Evolutionary conservation across 805 yeast species (phyloP).

Genomic region (Isabelozyma pseudorhagii): DNA sequence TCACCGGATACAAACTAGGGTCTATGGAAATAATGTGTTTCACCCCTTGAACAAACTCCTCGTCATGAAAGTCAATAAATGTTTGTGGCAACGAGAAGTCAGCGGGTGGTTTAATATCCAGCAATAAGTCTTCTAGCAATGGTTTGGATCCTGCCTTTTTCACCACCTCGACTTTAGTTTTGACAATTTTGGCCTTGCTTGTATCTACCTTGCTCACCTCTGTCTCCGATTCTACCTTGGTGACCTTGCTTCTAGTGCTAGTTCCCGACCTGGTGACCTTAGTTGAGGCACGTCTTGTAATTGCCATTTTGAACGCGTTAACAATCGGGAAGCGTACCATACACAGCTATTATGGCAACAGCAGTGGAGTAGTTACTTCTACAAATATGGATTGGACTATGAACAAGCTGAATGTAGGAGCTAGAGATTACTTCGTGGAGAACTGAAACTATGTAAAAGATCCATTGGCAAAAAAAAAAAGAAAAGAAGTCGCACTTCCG

Average conservation of each 20-base stretch:
- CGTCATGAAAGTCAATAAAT: constrained; percentile 27
- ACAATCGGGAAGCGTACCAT: not conserved
- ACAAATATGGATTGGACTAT: no score
- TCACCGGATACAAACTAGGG: constrained; percentile 30
- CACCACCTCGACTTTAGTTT: constrained; percentile 1
- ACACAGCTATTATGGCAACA: not conserved
- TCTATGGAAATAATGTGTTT: constrained; percentile 27
- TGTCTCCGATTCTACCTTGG: not conserved
- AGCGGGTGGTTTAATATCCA: constrained; percentile 9
- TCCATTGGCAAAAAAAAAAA: no score
- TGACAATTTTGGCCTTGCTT: not conserved
- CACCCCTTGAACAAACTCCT: constrained; percentile 31
- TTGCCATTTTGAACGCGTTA: constrained; percentile 1
- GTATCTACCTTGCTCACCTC: not conserved
- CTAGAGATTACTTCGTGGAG: no score
- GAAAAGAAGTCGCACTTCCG: not conserved
- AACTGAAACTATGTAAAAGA: no score
- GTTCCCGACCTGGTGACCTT: not conserved
- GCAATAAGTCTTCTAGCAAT: constrained; percentile 13
- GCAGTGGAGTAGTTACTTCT: no score
- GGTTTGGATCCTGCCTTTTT: not conserved
- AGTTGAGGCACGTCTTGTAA: constrained; percentile 1
- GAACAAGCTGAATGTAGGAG: no score
- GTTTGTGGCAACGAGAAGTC: constrained; percentile 21
- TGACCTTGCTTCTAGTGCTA: not conserved